Base-by-base conservation (phyloP, 768 basidiomycete species). In the Crucibulum laeve region DNA sequence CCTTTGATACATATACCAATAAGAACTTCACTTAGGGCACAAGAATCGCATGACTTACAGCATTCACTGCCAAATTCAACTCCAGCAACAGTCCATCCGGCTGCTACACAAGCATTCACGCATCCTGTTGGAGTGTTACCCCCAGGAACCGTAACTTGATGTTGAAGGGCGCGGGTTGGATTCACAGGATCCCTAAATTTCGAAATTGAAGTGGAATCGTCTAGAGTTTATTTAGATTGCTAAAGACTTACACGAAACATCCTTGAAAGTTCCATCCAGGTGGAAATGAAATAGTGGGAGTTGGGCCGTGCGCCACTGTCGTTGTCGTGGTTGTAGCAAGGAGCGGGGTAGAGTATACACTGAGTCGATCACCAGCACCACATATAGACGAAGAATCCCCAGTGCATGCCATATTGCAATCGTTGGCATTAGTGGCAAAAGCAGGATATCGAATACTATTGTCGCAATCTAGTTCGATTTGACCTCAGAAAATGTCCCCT, bases 11-110 rank as follows among this genome's bases (percentile, higher is more conserved):
- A 6, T 30, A 8, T 8, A 30, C 7, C 5, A 40, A 17, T 40
- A 24, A 38, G 36, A 44, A 15, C 7, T 15, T 24, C 30, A 4
- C 18, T 11, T 19, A 19, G 18, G n/a, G 35, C 24, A 10, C 19
- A 17, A 45, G 8, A 15, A 25, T 3, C 26, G 19, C 10, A 15
- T 14, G 38, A 40, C 51, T 26, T 42, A 54, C 53, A 54, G 35
- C 53, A 54, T 28, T 53, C 51, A 5, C 38, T 38, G n/a, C 42
- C 38, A 21, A 40, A 53, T 43, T 54, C 53, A 4, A 53, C 22
- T 4, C 53, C 51, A 17, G 33, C 43, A 23, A 42, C 46, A 5
- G 40, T 24, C 21, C 40, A 49, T 5, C 53, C 53, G 8, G 32
- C 34, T 15, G 24, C 30, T 25, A 41, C n/a, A 35, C 53, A 54